Evolutionary conservation across 306 rosid genomes (phyloP).

Genomic region (Castanopsis chinensis): DNA sequence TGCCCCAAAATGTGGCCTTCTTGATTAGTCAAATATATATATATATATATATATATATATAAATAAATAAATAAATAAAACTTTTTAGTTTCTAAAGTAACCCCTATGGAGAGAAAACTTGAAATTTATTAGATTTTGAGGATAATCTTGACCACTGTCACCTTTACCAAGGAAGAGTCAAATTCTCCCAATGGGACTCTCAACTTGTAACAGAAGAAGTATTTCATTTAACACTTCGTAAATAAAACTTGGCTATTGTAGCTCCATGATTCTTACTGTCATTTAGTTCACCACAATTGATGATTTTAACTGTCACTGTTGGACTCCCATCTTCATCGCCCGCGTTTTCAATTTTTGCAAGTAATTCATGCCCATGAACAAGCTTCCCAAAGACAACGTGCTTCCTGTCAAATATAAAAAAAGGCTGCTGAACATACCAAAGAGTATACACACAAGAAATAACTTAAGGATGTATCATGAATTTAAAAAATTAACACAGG

Average conservation of each 20-base stretch:
- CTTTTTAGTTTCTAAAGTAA: neutral
- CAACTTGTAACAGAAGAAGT: neutral
- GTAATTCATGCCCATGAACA: slow-evolving; percentile 64
- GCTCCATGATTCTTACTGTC: slow-evolving; percentile 49
- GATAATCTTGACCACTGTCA: neutral
- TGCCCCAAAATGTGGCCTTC: neutral
- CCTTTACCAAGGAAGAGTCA: neutral
- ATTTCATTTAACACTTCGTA: neutral
- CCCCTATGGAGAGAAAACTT: neutral
- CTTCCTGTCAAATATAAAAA: slow-evolving; percentile 57
- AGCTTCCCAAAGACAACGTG: slow-evolving; percentile 87
- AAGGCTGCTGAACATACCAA: neutral
- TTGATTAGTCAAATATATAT: neutral
- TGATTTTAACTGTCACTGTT: slow-evolving; percentile 84
- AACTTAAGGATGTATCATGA: neutral
- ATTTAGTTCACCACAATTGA: slow-evolving; percentile 79
- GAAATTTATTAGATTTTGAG: neutral
- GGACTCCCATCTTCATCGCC: slow-evolving; percentile 81
- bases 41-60: too few relatives aligned
- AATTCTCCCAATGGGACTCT: neutral
- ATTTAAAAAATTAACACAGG: neutral
- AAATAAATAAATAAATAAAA: too few relatives aligned
- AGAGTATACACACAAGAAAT: neutral
- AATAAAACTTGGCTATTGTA: neutral
- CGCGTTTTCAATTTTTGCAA: slow-evolving; percentile 74